A percentile compares a stretch with the other conserved stretches of the same genome.
These are phyloP conservation scores for Athelia psychrophila DNA, from an alignment of 1,284 basidiomycete species.

Conservation along the genomic window DNA sequence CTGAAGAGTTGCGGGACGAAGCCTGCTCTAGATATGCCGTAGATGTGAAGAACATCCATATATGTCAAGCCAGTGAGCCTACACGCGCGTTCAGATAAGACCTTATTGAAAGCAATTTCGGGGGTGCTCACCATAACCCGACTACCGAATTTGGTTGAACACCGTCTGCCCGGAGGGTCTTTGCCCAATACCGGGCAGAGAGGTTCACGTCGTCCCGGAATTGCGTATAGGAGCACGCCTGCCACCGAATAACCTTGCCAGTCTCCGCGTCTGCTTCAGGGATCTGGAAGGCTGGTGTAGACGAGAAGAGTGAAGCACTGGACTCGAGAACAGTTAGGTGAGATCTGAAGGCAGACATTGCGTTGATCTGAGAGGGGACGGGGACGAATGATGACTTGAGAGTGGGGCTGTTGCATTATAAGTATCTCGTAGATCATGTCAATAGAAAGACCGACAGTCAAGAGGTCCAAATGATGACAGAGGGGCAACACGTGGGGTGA, in stretches of 20 bases:
- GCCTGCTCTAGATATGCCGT: conserved; percentile 67
- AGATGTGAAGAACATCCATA: conserved; percentile 65
- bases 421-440: too few species aligned
- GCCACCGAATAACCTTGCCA: conserved; percentile 40
- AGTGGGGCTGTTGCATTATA: background rate
- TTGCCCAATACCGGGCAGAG: conserved; percentile 54
- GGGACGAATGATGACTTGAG: background rate
- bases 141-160: conserved; percentile 55
- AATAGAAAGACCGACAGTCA: too few species aligned
- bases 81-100: conserved; percentile 7
- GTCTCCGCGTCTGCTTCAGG: conserved; percentile 37
- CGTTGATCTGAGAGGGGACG: background rate
- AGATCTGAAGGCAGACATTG: conserved; percentile 22
- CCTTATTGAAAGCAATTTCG: conserved; percentile 1
- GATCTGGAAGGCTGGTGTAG: conserved; percentile 46
- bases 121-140: conserved; percentile 58
- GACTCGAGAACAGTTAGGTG: conserved; percentile 51
- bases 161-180: conserved; percentile 36
- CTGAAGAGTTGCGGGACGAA: conserved; percentile 74
- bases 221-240: conserved; percentile 46
- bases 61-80: conserved; percentile 72
- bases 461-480: too few species aligned
- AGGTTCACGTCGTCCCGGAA: conserved; percentile 54
- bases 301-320: conserved; percentile 40
- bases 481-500: too few species aligned